A percentile compares a stretch with the other conserved stretches of the same genome.
Conservation (phyloP, 1,139 yeast species). For the Yamadazyma oceani region DNA sequence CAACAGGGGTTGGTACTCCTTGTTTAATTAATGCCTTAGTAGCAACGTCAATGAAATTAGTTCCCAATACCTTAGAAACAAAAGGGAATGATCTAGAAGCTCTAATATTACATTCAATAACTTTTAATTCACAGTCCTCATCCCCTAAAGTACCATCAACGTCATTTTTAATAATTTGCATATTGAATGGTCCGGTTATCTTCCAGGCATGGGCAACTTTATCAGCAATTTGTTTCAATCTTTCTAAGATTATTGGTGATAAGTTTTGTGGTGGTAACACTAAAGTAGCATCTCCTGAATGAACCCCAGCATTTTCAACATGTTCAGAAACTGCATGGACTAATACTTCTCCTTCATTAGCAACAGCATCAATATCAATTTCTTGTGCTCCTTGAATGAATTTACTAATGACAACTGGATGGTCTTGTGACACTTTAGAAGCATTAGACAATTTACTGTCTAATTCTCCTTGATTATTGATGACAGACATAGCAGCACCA, state of each 20-base stretch:
- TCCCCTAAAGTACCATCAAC: conserved; percentile 43
- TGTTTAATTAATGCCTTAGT: conserved; percentile 80
- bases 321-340: conserved; percentile 98
- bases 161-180: conserved; percentile 87
- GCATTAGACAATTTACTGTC: conserved; percentile 82
- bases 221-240: conserved; percentile 79
- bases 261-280: conserved; percentile 86
- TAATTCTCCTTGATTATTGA: conserved; percentile 73
- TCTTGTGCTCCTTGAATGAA: conserved; percentile 95
- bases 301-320: conserved; percentile 98
- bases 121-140: conserved; percentile 69
- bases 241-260: conserved; percentile 55
- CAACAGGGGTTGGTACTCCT: conserved; percentile 66
- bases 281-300: conserved; percentile 97
- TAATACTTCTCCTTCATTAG: conserved; percentile 79
- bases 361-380: conserved; percentile 97
- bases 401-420: conserved; percentile 96
- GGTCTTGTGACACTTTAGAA: conserved; percentile 88
- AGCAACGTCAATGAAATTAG: conserved; percentile 91
- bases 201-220: conserved; percentile 94
- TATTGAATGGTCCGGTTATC: conserved; percentile 96
- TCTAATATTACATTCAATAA: conserved; percentile 96
- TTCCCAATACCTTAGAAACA: conserved; percentile 93
- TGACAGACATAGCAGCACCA: conserved; percentile 99
- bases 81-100: conserved; percentile 99